Base-by-base conservation (phyloP, 2,329 filamentous ascomycete genomes). In the Penicillium polonicum region DNA sequence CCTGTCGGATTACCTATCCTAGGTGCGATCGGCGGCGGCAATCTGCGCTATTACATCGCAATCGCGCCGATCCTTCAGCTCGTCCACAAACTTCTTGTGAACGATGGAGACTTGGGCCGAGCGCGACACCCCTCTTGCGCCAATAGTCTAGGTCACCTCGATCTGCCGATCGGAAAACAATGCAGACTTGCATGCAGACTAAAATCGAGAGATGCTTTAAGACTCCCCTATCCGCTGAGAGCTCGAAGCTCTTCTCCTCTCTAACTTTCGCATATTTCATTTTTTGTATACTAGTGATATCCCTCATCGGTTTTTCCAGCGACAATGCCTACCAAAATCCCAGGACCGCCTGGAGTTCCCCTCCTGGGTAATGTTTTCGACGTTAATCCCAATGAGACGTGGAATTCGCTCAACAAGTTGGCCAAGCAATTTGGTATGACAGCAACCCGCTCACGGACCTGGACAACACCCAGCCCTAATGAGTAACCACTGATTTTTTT, bases 331-430 rank as follows among this genome's bases (percentile, higher is more conserved):
- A 73, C 72, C 15, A 76, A 79, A 10, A 83, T 84, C 48, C 82
- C 82, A 13, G 74, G 77, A 53, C 82, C 82, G 3, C 77, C 77
- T 1, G 80, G 79, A 10, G 65, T 82, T 25, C 81, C 81, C 2
- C 60, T 84, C 25, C 62, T 84, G 27, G 82, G 82, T 8, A 84
- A 84, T 60, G 66, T 84, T 48, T 76, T 80, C 39, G 78, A 82
- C 56, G 59, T 84, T 49, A 72, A 82, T 58, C 74, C 79, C 1
- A 77, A 68, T 59, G 80, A 83, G 60, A 79, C 79, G 2, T 82
- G 79, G 78, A 74, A 72, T 46, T 82, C 80, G 23, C 72, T 83
- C 17, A 78, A 79, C 60, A 76, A 75, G 33, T 69, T 84, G 5
- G 75, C 79, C 5, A 76, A 79, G 46, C 76, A 79, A 65, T 78